phyloP scores from a whole-genome alignment of 1,139 yeast species.

The Sugiyamaella sp. region DNA sequence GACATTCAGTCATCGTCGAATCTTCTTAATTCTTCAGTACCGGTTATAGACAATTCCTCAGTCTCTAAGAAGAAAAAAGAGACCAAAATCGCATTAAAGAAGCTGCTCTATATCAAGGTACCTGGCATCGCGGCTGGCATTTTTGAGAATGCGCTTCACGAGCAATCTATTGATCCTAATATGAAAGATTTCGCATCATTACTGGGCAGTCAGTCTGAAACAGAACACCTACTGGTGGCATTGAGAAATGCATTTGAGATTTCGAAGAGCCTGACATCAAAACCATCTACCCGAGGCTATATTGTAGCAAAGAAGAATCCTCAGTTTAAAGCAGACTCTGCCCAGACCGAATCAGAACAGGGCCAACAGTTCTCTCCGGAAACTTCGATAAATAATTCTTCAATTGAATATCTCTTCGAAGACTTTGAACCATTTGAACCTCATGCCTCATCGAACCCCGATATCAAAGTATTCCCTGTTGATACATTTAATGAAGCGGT shows the following conservation, averaged over 20 bases:
- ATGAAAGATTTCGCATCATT: constrained; percentile 31
- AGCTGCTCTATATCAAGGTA: constrained; percentile 65
- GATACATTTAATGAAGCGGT: constrained; percentile 77
- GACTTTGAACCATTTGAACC: constrained; percentile 89
- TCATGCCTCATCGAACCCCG: constrained; percentile 36
- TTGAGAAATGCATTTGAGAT: constrained; percentile 55
- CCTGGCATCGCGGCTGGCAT: constrained; percentile 81
- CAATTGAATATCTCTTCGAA: constrained; percentile 60
- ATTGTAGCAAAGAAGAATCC: constrained; percentile 68
- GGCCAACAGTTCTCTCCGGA: constrained; percentile 33
- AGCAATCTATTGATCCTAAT: constrained; percentile 52
- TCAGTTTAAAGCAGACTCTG: constrained; percentile 48
- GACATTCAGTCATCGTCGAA: constrained; percentile 15
- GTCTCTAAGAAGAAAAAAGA: constrained; percentile 39
- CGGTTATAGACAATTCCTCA: neutral
- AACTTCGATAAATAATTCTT: constrained; percentile 38
- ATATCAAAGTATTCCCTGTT: constrained; percentile 26
- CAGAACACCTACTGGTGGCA: constrained; percentile 47
- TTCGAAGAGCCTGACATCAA: constrained; percentile 35
- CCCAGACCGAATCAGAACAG: constrained; percentile 37
- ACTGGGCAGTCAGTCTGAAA: constrained; percentile 25
- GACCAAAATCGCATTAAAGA: constrained; percentile 66
- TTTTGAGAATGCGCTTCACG: constrained; percentile 59
- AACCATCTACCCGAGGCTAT: constrained; percentile 55
- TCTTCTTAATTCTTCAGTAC: constrained; percentile 5